A percentile compares a stretch with the other conserved stretches of the same genome.
phyloP scores from a whole-genome alignment of 179 eudicot genomes.

The Camellia oleifera region DNA sequence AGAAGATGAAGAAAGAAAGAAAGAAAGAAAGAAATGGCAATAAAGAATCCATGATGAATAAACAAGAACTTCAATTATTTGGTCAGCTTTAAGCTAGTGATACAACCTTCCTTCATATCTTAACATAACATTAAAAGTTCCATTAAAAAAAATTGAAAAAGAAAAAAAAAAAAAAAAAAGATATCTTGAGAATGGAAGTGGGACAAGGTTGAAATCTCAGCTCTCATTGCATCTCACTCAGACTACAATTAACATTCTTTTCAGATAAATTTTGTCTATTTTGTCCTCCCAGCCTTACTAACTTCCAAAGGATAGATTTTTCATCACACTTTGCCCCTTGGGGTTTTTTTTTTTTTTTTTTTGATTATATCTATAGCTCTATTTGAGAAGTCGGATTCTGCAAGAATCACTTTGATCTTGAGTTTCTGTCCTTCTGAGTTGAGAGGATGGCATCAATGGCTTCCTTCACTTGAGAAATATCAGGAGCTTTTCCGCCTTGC shows the following conservation, averaged over 20 bases:
- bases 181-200: neutral
- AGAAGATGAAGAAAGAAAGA: too few species aligned
- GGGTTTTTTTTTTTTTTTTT: too few species aligned
- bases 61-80: conserved; percentile 6
- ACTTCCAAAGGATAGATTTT: conserved; percentile 5
- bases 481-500: conserved; percentile 82
- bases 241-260: neutral
- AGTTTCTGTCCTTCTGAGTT: conserved; percentile 51
- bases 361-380: neutral
- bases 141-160: neutral
- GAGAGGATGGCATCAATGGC: conserved; percentile 89
- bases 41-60: neutral
- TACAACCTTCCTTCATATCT: conserved; percentile 1
- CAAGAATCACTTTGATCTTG: conserved; percentile 32
- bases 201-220: conserved; percentile 1
- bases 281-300: neutral
- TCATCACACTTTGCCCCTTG: neutral
- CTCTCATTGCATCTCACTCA: neutral
- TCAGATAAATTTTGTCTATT: neutral
- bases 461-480: conserved; percentile 83
- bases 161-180: neutral
- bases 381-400: neutral
- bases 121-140: neutral
- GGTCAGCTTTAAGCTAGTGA: neutral
- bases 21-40: too few species aligned